A percentile compares a stretch with the other conserved stretches of the same genome.
These are phyloP conservation scores for Clohesyomyces aquaticus DNA, from an alignment of 495 filamentous ascomycete genomes.

Conservation along the genomic window DNA sequence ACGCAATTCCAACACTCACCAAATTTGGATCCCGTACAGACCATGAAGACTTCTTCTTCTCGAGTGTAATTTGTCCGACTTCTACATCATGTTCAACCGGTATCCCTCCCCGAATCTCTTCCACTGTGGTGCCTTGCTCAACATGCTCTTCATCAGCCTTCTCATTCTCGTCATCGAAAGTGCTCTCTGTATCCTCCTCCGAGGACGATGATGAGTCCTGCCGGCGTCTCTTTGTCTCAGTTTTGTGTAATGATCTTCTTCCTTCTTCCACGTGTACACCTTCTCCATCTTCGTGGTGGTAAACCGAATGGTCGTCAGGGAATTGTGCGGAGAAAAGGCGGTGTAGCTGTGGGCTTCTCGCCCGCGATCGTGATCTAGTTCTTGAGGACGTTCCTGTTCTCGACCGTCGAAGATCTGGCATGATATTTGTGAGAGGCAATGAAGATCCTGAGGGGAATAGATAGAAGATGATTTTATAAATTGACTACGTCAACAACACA, in stretches of 20 bases:
- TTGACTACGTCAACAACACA: background rate
- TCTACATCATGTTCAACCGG: constrained; percentile 44
- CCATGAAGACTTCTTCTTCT: constrained; percentile 42
- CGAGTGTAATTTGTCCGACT: constrained; percentile 29
- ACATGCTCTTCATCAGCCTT: constrained; percentile 30
- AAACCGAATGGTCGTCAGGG: constrained; percentile 42
- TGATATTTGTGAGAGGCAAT: constrained; percentile 1
- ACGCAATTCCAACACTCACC: constrained; percentile 18
- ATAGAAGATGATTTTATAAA: background rate
- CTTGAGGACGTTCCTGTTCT: constrained; percentile 6
- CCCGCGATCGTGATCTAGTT: constrained; percentile 31
- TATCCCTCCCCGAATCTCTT: constrained; percentile 42
- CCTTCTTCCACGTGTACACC: constrained; percentile 23
- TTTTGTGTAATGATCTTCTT: constrained; percentile 15
- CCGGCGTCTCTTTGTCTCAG: constrained; percentile 16
- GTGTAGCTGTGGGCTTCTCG: constrained; percentile 30
- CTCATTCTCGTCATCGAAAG: constrained; percentile 20
- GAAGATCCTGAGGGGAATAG: background rate
- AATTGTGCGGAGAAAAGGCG: constrained; percentile 34
- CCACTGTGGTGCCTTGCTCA: constrained; percentile 29
- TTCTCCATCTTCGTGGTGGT: constrained; percentile 36
- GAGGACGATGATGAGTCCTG: background rate
- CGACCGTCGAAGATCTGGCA: constrained; percentile 9
- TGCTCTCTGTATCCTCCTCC: constrained; percentile 16
- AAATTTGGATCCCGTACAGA: constrained; percentile 47